phyloP scores from a whole-genome alignment of 148 eudicot genomes.

The Polygonum maritimum region DNA sequence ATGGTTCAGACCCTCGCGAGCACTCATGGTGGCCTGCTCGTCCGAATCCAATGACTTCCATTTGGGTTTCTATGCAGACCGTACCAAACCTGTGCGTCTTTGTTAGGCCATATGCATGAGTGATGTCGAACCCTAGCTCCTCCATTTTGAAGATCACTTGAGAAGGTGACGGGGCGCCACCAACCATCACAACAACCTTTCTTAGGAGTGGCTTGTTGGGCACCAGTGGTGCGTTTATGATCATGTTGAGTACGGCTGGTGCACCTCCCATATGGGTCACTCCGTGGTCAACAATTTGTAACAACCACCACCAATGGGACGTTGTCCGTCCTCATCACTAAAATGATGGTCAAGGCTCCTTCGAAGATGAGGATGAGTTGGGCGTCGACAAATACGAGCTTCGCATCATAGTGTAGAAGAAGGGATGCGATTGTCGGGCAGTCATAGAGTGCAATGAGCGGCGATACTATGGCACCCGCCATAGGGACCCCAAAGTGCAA shows the following conservation, averaged over 20 bases:
- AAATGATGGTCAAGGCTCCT: too few species aligned
- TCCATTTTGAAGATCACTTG: constrained; percentile 29
- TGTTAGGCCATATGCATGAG: constrained; percentile 33
- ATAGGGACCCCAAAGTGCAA: too few species aligned
- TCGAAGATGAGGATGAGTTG: too few species aligned
- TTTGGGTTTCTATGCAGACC: constrained; percentile 30
- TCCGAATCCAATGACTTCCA: constrained; percentile 26
- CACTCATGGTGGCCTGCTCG: constrained; percentile 22
- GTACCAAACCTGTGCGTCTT: constrained; percentile 32
- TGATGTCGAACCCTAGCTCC: constrained; percentile 28
- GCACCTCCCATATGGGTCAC: constrained; percentile 58
- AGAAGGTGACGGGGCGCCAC: constrained; percentile 51
- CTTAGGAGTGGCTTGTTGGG: constrained; percentile 12
- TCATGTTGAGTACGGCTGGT: constrained; percentile 43
- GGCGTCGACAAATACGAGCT: neutral
- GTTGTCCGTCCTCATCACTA: too few species aligned
- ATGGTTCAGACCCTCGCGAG: constrained; percentile 37
- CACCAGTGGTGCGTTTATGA: constrained; percentile 21
- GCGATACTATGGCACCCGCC: too few species aligned
- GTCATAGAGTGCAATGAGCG: too few species aligned
- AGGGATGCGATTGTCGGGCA: too few species aligned
- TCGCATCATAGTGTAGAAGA: neutral
- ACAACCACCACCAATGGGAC: too few species aligned
- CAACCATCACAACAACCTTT: constrained; percentile 35
- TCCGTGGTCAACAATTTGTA: constrained; percentile 13